Conservation (phyloP, 2,329 filamentous ascomycete species). For the Ramularia endophylla region DNA sequence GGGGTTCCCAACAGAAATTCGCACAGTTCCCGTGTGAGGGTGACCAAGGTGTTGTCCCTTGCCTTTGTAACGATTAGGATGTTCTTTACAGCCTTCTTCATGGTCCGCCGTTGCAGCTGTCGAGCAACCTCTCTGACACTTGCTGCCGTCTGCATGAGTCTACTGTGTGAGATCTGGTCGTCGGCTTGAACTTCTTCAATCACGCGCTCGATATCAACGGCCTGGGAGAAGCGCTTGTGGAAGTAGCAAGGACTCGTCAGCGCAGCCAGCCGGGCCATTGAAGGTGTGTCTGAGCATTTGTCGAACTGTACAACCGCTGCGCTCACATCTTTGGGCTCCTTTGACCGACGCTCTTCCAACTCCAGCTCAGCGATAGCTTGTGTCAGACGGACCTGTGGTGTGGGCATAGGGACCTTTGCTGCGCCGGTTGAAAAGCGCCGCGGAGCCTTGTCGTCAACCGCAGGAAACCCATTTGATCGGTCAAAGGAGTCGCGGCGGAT, state of each 20-base stretch:
- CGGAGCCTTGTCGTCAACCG: slow-evolving; percentile 24
- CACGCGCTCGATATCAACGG: slow-evolving; percentile 90
- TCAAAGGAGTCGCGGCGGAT: slow-evolving; percentile 30
- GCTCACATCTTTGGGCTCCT: slow-evolving; percentile 23
- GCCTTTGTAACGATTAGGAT: slow-evolving; percentile 99
- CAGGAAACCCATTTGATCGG: slow-evolving; percentile 22
- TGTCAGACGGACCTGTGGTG: slow-evolving; percentile 26
- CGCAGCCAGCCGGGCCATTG: slow-evolving; percentile 50
- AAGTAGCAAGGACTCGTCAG: slow-evolving; percentile 95
- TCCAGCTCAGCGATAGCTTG: slow-evolving; percentile 25
- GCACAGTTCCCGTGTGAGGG: slow-evolving; percentile 79
- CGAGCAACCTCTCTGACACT: slow-evolving; percentile 93
- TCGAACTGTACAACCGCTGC: slow-evolving; percentile 24
- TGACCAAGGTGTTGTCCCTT: slow-evolving; percentile 86
- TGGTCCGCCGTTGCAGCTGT: slow-evolving; percentile 84
- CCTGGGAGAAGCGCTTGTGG: slow-evolving; percentile 93
- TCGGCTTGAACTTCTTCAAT: slow-evolving; percentile 87
- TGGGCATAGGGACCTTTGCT: slow-evolving; percentile 27
- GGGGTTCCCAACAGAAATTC: slow-evolving; percentile 85
- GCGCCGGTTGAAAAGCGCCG: slow-evolving; percentile 31
- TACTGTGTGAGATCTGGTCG: slow-evolving; percentile 86
- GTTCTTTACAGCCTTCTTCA: slow-evolving; percentile 85
- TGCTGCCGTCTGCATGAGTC: slow-evolving; percentile 90
- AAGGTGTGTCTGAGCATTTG: slow-evolving; percentile 23
- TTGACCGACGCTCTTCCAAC: slow-evolving; percentile 23